Evolutionary conservation across 2,329 filamentous ascomycete genomes (phyloP).

Genomic region (Zarea fungicola): DNA sequence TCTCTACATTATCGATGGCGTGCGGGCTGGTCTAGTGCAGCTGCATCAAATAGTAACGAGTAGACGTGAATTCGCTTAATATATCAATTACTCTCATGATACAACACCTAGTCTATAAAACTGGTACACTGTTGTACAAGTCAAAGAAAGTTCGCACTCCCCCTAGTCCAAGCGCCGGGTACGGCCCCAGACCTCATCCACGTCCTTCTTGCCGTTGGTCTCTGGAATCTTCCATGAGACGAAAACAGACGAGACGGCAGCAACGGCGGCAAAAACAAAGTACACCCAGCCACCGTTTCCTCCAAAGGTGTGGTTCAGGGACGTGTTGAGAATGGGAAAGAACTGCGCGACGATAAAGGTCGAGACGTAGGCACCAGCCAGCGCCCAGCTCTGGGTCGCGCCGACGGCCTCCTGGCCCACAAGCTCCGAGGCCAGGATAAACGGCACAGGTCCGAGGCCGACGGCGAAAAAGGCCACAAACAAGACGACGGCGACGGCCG

Average conservation of each 20-base stretch:
- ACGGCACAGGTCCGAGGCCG: slow-evolving; percentile 88
- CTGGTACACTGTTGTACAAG: neutral
- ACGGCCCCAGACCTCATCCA: slow-evolving; percentile 87
- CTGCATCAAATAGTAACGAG: slow-evolving; percentile 50
- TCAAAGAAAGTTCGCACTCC: neutral
- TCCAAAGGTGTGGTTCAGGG: slow-evolving; percentile 57
- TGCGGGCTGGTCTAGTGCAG: slow-evolving; percentile 62
- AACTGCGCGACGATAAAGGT: slow-evolving; percentile 93
- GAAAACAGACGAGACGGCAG: slow-evolving; percentile 64
- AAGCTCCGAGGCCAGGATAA: slow-evolving; percentile 87
- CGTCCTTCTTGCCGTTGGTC: slow-evolving; percentile 77
- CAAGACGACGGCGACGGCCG: slow-evolving; percentile 71
- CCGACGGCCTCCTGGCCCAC: slow-evolving; percentile 88
- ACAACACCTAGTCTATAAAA: neutral
- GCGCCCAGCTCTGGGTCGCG: slow-evolving; percentile 80
- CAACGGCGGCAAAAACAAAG: slow-evolving; percentile 80
- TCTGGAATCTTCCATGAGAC: slow-evolving; percentile 74
- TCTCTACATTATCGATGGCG: slow-evolving; percentile 73
- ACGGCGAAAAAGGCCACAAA: slow-evolving; percentile 90
- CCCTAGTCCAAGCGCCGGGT: slow-evolving; percentile 46
- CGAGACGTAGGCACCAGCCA: slow-evolving; percentile 82
- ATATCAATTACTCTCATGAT: too few species aligned
- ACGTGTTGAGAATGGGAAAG: slow-evolving; percentile 80
- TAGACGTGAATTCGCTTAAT: slow-evolving; percentile 32
- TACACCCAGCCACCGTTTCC: slow-evolving; percentile 74